A percentile compares a stretch with the other conserved stretches of the same genome.
Conservation (phyloP, 352 stramenopile genomes). For the Blastocystis sp. region DNA sequence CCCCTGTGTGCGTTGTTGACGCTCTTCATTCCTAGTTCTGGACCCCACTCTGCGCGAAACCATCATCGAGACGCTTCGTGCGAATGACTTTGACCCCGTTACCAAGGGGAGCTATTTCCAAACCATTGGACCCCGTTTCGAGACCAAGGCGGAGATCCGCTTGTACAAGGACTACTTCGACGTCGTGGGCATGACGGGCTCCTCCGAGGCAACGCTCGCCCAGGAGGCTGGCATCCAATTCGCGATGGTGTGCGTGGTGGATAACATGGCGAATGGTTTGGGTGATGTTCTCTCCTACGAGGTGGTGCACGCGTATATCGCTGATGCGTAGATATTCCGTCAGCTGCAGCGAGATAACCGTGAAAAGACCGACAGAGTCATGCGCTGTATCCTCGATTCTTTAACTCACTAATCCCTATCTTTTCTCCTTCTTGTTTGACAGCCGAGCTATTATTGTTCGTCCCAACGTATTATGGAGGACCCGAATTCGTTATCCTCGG, state of each 20-base stretch:
- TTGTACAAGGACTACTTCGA: constrained; percentile 66
- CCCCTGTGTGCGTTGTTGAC: constrained; percentile 28
- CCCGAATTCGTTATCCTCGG: too few relatives aligned
- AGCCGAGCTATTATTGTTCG: too few relatives aligned
- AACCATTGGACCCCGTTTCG: constrained; percentile 61
- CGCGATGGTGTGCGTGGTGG: constrained; percentile 45
- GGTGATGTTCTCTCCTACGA: constrained; percentile 41
- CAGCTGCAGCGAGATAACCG: constrained; percentile 6
- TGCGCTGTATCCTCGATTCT: constrained; percentile 17
- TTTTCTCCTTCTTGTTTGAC: too few relatives aligned
- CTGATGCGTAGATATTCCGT: constrained; percentile 2
- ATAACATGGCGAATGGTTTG: constrained; percentile 69
- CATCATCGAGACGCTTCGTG: constrained; percentile 29
- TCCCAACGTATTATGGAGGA: too few relatives aligned
- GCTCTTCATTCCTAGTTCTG: constrained; percentile 3
- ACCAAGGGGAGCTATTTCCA: constrained; percentile 38
- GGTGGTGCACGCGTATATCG: neutral
- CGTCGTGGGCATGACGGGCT: constrained; percentile 64
- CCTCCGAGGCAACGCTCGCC: constrained; percentile 43
- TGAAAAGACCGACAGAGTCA: too few relatives aligned
- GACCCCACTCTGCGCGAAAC: constrained; percentile 4
- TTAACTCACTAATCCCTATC: too few relatives aligned
- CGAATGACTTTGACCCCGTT: constrained; percentile 27
- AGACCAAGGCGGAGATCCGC: constrained; percentile 69
- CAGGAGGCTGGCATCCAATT: constrained; percentile 56